A percentile compares a stretch with the other conserved stretches of the same genome.
These are phyloP conservation scores for Fragilaria crotonensis DNA, from an alignment of 108 stramenopile genomes.

Conservation along the genomic window DNA sequence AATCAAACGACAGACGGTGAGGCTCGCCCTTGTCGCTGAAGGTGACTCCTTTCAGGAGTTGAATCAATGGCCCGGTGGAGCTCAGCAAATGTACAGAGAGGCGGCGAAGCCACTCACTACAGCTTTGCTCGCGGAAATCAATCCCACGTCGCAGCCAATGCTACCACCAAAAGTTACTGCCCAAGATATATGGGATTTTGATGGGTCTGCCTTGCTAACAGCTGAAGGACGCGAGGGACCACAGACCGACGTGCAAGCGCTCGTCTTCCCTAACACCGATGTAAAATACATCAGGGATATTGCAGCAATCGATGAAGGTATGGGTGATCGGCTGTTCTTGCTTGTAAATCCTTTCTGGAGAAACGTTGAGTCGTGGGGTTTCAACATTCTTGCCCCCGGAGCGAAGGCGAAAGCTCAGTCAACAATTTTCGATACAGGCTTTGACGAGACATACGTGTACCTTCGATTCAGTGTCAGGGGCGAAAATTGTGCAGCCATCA, in stretches of 20 bases:
- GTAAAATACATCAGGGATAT: conserved; percentile 73
- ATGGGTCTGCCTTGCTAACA: conserved; percentile 65
- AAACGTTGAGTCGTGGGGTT: conserved; percentile 73
- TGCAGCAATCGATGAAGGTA: conserved; percentile 32
- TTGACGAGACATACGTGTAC: conserved; percentile 58
- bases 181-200: conserved; percentile 84
- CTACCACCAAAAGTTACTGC: conserved; percentile 34
- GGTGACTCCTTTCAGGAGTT: conserved; percentile 47
- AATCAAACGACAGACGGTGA: conserved; percentile 58
- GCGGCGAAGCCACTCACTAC: conserved; percentile 59
- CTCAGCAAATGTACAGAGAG: conserved; percentile 80
- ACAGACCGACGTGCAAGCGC: conserved; percentile 52
- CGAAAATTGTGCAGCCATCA: conserved; percentile 75
- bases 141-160: conserved; percentile 2
- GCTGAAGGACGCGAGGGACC: conserved; percentile 44
- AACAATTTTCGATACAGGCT: conserved; percentile 51
- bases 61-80: conserved; percentile 76
- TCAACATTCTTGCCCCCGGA: conserved; percentile 69
- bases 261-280: conserved; percentile 82
- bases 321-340: conserved; percentile 55
- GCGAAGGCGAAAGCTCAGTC: conserved; percentile 67
- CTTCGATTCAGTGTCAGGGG: conserved; percentile 55
- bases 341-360: conserved; percentile 83
- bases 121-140: conserved; percentile 46
- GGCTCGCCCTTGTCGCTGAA: conserved; percentile 58